A percentile compares a stretch with the other conserved stretches of the same genome.
Conservation (phyloP, 306 rosid genomes). For the Begonia peltatifolia region DNA sequence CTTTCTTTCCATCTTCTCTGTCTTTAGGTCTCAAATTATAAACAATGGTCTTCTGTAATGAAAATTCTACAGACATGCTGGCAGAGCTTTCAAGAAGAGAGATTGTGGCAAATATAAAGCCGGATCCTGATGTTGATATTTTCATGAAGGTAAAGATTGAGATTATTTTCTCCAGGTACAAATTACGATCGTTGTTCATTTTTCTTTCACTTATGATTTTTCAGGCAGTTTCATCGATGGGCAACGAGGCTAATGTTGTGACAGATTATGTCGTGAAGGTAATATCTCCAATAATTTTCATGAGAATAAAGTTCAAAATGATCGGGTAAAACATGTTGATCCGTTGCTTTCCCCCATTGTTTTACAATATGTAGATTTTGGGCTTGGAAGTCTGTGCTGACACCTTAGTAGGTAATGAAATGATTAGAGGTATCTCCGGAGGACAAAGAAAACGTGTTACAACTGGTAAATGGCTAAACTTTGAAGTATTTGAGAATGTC, state of each 20-base stretch:
- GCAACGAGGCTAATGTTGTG: slow-evolving; percentile 18
- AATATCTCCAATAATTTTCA: neutral
- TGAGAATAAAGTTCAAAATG: too few species aligned
- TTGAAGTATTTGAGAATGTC: neutral
- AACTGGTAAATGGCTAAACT: slow-evolving; percentile 18
- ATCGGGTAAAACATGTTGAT: too few species aligned
- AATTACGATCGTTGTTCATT: neutral
- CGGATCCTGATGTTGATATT: neutral
- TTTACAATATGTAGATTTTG: slow-evolving; percentile 15
- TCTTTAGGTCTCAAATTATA: neutral
- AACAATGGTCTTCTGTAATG: too few species aligned
- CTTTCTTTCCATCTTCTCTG: neutral
- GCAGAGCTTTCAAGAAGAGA: neutral
- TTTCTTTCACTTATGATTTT: neutral
- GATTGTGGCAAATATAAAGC: neutral
- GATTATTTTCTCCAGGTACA: neutral
- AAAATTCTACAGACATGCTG: neutral
- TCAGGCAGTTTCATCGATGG: slow-evolving; percentile 24
- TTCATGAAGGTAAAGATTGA: slow-evolving; percentile 1
- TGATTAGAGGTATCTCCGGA: slow-evolving; percentile 36
- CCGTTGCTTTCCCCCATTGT: too few species aligned
- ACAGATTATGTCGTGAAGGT: slow-evolving; percentile 33
- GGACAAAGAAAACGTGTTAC: slow-evolving; percentile 43
- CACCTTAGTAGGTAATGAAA: slow-evolving; percentile 25
- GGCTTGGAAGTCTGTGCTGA: slow-evolving; percentile 35